Base-by-base conservation (phyloP, 2,329 filamentous ascomycete genomes). In the Aspergillus costaricaensis region DNA sequence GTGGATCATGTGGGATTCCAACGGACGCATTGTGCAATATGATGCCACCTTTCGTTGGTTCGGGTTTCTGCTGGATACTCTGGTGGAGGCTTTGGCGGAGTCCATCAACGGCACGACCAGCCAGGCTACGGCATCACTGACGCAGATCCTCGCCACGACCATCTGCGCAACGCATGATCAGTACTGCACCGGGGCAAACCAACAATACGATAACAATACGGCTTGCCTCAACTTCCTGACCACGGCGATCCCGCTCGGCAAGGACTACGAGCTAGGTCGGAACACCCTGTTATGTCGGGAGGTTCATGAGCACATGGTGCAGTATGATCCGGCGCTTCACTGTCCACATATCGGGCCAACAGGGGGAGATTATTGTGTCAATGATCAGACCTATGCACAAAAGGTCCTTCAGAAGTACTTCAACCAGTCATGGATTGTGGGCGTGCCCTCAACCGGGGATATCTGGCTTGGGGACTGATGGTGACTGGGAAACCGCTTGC, bases 271-370 rank as follows among this genome's bases (percentile, higher is more conserved):
- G 53, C 52, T 73, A 4, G 69, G 70, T 1, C 50, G 64, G 0
- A 61, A 73, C 32, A 72, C 70, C 1, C 44, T 73, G 41, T 63
- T 73, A 5, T 72, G 68, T 47, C 67, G 70, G 0, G 65, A 71
- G 55, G 67, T 72, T 19, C 68, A 73, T 57, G 67, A 71, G 58
- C 68, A 69, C 54, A 72, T 72, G 69, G 68, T 72, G 15, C 65
- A 63, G 52, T 69, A 68, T 50, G 62, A 67, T n/a, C 70, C 70
- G 0, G 61, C 62, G 2, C 49, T 67, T 19, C 70, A 73, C 48
- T 72, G 68, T 30, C 15, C 66, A n/a, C 68, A 72, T 62, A 72
- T 72, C 36, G 69, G 70, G 7, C 70, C 69, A 0, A 56, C 44
- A 14, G 69, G 70, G 0, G 69, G 70, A 1, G 62, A 60, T 19